Evolutionary conservation across 1,284 basidiomycete genomes (phyloP).

Genomic region (Peniophora sp.): DNA sequence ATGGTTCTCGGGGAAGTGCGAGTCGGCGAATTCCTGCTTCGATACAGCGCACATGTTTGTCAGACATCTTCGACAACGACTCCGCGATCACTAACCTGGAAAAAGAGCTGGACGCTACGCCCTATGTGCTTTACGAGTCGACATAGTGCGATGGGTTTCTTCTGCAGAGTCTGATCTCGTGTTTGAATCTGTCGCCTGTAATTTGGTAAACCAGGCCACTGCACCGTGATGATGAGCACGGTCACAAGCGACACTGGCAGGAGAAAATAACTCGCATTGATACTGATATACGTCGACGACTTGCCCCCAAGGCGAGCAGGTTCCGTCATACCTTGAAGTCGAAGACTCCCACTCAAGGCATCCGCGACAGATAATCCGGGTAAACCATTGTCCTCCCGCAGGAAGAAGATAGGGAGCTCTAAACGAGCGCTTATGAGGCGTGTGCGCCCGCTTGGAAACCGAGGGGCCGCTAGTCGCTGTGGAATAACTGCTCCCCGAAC

Average conservation of each 20-base stretch:
- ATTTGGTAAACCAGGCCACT: conserved; percentile 11
- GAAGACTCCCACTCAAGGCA: conserved; percentile 2
- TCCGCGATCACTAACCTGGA: neutral
- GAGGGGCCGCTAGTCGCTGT: conserved; percentile 7
- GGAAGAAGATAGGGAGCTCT: conserved; percentile 11
- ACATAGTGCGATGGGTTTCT: conserved; percentile 7
- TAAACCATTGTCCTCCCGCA: conserved; percentile 3
- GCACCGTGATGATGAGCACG: neutral
- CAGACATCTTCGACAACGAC: too few species aligned
- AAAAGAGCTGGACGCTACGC: conserved; percentile 8
- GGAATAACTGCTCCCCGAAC: conserved; percentile 9
- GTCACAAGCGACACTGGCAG: neutral
- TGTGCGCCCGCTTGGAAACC: conserved; percentile 1
- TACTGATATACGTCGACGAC: conserved; percentile 7
- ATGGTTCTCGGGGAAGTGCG: conserved; percentile 1
- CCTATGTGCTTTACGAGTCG: conserved; percentile 10
- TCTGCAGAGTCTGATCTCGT: conserved; percentile 5
- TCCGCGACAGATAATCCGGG: conserved; percentile 7
- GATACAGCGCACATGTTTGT: too few species aligned
- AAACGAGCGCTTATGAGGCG: conserved; percentile 7
- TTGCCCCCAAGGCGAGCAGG: conserved; percentile 8
- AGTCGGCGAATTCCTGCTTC: too few species aligned
- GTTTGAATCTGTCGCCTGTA: conserved; percentile 10
- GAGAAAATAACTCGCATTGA: conserved; percentile 5
- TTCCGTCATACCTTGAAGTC: neutral